Base-by-base conservation (phyloP, 805 yeast species). In the Cyberlindnera maritima region DNA sequence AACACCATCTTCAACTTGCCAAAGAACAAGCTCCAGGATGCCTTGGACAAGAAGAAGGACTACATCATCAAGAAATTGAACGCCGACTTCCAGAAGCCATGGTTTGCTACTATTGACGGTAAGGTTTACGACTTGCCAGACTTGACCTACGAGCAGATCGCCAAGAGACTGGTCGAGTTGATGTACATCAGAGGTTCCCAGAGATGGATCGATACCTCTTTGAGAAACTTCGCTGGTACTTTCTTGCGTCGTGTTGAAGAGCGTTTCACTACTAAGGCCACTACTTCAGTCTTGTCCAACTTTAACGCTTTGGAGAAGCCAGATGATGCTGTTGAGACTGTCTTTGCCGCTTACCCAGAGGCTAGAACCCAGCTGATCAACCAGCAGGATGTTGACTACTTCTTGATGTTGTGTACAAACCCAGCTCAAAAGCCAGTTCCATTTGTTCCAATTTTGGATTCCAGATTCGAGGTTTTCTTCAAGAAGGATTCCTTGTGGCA, bases 401-500 rank as follows among this genome's bases (percentile, higher is more conserved):
- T 94, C 79, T 77, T 94, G 70, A 80, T 81, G 66, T 75, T 85
- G 61, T 88, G 96, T 66, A 76, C 82, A 55, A 82, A 82, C 63
- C 96, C 96, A 59, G 63, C 71, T 51, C 97, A 92, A 74, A 94
- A 94, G 73, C 99, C 99, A 29, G 97, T 90, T 65, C 99, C 99
- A 54, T 94, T 94, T 59, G 91, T 94, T 59, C 99, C 99, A 43
- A 86, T 88, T 18, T 77, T 94, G 67, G 96, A 94, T 65, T 95
- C 88, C 57, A 86, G 88, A 74, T 89, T 94, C 62, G 97, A 94
- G 70, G 83, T 85, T 64, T 94, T 87, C 80, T 94, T 94, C 81
- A 94, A 94, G 82, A 94, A 94, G 75, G 99, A 94, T 70, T 92
- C 98, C 26, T 77, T 94, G 67, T 94, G 99, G 99, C 99, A 94